These are phyloP conservation scores for Penicillium tannophilum DNA, from an alignment of 495 filamentous ascomycete species.

Conservation along the genomic window DNA sequence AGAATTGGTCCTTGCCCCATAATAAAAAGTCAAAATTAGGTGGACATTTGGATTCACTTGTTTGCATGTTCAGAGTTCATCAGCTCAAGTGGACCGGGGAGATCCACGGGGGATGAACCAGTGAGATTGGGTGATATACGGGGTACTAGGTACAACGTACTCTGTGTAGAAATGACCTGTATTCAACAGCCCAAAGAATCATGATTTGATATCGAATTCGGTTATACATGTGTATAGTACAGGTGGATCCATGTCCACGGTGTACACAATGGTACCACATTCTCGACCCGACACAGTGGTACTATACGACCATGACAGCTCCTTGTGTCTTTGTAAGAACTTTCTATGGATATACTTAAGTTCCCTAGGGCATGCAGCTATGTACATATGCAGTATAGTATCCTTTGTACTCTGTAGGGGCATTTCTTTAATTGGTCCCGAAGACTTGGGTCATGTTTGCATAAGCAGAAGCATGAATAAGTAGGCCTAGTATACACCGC, in stretches of 20 bases:
- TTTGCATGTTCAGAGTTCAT: no score
- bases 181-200: neutral
- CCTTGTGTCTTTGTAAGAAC: neutral
- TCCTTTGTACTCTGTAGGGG: no score
- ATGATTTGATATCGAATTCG: neutral
- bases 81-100: neutral
- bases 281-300: neutral
- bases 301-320: constrained; percentile 3
- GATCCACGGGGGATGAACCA: neutral
- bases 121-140: neutral
- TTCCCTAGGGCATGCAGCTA: no score
- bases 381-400: no score
- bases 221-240: neutral
- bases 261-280: neutral
- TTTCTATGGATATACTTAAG: no score
- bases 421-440: neutral
- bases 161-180: neutral
- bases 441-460: neutral
- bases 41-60: no score
- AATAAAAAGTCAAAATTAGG: neutral
- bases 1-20: neutral
- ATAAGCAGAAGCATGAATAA: neutral
- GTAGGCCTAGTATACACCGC: neutral
- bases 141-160: neutral
- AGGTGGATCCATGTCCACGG: neutral